These are phyloP conservation scores for Plectranthus barbatus DNA, from an alignment of 257 asterid genomes.

Conservation along the genomic window DNA sequence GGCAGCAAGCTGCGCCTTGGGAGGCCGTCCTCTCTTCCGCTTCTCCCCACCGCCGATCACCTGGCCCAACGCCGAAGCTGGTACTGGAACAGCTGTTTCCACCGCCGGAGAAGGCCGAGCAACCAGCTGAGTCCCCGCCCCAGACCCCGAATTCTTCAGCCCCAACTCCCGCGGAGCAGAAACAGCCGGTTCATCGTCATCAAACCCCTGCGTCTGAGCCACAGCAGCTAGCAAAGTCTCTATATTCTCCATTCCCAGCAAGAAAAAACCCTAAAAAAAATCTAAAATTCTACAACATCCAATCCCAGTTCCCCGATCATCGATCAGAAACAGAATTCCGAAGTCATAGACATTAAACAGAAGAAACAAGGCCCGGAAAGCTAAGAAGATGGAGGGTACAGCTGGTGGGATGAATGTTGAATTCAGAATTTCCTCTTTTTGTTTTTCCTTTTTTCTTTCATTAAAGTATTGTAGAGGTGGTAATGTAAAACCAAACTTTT, in stretches of 20 bases:
- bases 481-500: constrained; percentile 13
- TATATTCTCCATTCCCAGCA: constrained; percentile 28
- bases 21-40: constrained; percentile 53
- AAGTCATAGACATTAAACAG: not conserved
- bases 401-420: constrained; percentile 6
- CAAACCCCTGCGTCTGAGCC: constrained; percentile 46
- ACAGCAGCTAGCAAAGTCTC: constrained; percentile 44
- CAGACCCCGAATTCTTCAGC: constrained; percentile 8
- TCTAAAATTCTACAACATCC: not conserved
- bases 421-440: not conserved
- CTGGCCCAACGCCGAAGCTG: constrained; percentile 7
- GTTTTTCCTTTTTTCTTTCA: not conserved
- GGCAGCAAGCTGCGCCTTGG: constrained; percentile 20
- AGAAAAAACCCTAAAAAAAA: not conserved
- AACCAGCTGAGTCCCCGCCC: constrained; percentile 11
- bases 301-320: not conserved
- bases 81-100: constrained; percentile 1
- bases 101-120: constrained; percentile 10
- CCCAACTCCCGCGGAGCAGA: constrained; percentile 5
- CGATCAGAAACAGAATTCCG: constrained; percentile 6
- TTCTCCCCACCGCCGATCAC: constrained; percentile 30
- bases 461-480: constrained; percentile 25
- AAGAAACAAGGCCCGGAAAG: not conserved
- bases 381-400: constrained; percentile 17
- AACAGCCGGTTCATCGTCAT: constrained; percentile 24